phyloP scores from a whole-genome alignment of 805 yeast genomes.

The Metschnikowia lochheadii region DNA sequence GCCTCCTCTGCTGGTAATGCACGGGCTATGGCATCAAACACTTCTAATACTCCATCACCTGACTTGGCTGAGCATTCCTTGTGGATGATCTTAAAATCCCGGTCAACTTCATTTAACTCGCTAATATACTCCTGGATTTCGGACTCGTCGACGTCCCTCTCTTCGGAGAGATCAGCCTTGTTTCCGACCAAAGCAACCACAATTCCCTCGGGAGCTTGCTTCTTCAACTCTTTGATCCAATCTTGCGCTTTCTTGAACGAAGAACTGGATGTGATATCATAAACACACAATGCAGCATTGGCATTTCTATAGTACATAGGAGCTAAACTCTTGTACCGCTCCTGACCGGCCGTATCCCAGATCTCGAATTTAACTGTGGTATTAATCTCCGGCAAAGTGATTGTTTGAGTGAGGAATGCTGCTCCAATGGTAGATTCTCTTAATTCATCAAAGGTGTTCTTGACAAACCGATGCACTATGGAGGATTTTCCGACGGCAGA shows the following conservation, averaged over 20 bases:
- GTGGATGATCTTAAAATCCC: constrained; percentile 24
- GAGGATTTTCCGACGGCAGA: constrained; percentile 98
- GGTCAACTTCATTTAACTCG: constrained; percentile 15
- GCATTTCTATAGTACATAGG: constrained; percentile 98
- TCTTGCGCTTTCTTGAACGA: constrained; percentile 94
- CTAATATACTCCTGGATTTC: constrained; percentile 48
- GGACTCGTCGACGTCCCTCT: constrained; percentile 39
- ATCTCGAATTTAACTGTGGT: constrained; percentile 83
- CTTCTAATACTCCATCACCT: constrained; percentile 42
- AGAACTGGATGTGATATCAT: constrained; percentile 92
- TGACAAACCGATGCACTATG: constrained; percentile 84
- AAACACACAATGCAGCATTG: constrained; percentile 93
- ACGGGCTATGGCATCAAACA: constrained; percentile 36
- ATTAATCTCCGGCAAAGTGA: constrained; percentile 70
- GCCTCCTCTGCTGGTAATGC: constrained; percentile 42
- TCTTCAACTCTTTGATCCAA: constrained; percentile 95
- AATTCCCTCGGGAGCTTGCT: constrained; percentile 89
- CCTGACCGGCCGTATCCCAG: constrained; percentile 99
- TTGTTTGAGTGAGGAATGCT: constrained; percentile 91
- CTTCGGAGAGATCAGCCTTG: constrained; percentile 74
- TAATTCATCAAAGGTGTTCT: constrained; percentile 94
- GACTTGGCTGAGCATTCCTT: constrained; percentile 44
- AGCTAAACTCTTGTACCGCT: constrained; percentile 90
- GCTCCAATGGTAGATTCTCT: constrained; percentile 99
- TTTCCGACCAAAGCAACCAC: constrained; percentile 93